Base-by-base conservation (phyloP, 108 stramenopile genomes). In the Schizochytrium sp. region DNA sequence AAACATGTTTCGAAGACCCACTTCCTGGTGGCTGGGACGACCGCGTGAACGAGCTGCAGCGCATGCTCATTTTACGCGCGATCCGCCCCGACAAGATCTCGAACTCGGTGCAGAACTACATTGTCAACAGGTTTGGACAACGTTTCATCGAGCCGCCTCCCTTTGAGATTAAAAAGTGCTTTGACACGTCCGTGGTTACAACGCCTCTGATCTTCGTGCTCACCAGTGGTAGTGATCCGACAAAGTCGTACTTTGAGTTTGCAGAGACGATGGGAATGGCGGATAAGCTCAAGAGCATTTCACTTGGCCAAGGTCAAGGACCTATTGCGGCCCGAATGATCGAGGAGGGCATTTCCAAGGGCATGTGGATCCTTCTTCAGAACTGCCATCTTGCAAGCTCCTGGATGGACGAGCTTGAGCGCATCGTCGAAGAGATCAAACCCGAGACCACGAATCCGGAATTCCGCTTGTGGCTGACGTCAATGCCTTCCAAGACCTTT, bases 291-390 rank as follows among this genome's bases (percentile, higher is more conserved):
- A 90, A 91, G 53, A 89, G 90, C 72, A 94, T 94, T 23, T 93
- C 93, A 5, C 60, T 94, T 5, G 94, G 94, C 19, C 93, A 94
- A 72, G 94, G 94, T 6, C 94, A 94, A 72, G 94, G 93, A 5
- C 48, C 43, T 25, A 93, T 93, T 59, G 94, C 94, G 1, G 88
- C 88, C 25, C 45, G 53, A 21, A 72, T 94, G 72, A 93, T 94
- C 60, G 93, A 93, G 25, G 41, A 87, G 72, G 92, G 90, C 29
- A 88, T 90, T 72, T 60, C 72, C 5, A 89, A 92, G 23, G 94
- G 94, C 71, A 87, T 90, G 23, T 95, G 94, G 94, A 93, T 94
- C 21, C 92, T 92, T 60, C 89, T 95, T 12, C 94, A 95, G 91
- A 95, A 95, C 87, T 94, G 93, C 60, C 94, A 94, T 51, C 89